Base-by-base conservation (phyloP, 371 early-diverging fungal species). In the Apophysomyces elegans region DNA sequence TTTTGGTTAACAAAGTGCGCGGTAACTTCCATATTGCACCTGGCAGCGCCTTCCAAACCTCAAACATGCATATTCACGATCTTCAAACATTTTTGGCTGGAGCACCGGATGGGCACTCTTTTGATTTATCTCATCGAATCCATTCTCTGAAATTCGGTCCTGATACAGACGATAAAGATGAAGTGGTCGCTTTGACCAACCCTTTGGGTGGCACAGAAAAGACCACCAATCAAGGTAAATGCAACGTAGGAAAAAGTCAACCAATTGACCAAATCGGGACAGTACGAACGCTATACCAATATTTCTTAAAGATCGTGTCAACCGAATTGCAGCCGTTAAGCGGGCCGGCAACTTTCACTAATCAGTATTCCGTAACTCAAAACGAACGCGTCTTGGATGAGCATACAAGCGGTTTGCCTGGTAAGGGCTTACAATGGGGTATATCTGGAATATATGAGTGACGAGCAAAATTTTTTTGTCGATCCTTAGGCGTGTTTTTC, bases 361-460 rank as follows among this genome's bases (percentile, higher is more conserved):
- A 99, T 74, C 97, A 98, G 78, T 98, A 93, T 71, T 93, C 97
- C 16, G 95, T 92, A 4, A 99, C 96, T 1, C 92, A 95, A 75
- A 91, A 93, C 76, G 88, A 90, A 69, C 76, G 82, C 61, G 64
- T 57, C 62, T 39, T 75, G 26, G 69, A 59, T 13, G 75, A 75
- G n/a, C 61, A 73, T 1, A 36, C 64, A 8, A 67, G 59, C 21
- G 83, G 83, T 5, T 67, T 88, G 56, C 86, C 90, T 70, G 88
- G 87, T 85, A 84, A 71, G 64, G 8, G 58, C 26, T 18, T 32
- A 14, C 12, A 38, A 59, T 7, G 16, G 38, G 43, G 32, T 39
- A n/a, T 21, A 14, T 45, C 32, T 16, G 14, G 26, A 26, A 3
- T 14, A 56, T 6, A 50, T 50, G 21, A 45, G 21, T 21, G 54